Evolutionary conservation across 257 asterid species (phyloP).

Genomic region (Capsicum baccatum): DNA sequence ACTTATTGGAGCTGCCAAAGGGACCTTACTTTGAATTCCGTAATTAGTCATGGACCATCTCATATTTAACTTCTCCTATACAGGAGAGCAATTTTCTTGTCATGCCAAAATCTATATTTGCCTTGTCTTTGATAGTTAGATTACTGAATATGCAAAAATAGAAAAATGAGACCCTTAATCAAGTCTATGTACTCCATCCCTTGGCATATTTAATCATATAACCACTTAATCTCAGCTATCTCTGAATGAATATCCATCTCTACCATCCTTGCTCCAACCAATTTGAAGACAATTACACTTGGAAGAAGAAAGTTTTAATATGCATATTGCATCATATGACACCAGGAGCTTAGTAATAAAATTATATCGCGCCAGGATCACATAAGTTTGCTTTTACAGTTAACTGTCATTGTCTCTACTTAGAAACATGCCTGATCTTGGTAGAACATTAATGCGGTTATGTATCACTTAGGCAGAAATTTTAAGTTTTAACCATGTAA

Average conservation of each 20-base stretch:
- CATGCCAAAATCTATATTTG: background rate
- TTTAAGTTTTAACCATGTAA: background rate
- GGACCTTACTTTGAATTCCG: background rate
- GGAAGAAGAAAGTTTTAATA: background rate
- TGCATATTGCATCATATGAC: background rate
- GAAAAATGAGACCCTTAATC: slow-evolving; percentile 9
- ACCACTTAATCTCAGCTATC: background rate
- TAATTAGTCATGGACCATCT: background rate
- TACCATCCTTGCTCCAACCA: background rate
- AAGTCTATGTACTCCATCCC: background rate
- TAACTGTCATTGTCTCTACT: background rate
- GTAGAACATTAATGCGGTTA: background rate
- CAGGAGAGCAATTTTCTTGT: background rate
- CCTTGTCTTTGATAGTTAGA: background rate
- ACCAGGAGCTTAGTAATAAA: background rate
- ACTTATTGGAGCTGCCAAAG: background rate
- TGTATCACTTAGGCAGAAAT: background rate
- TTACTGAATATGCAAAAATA: background rate
- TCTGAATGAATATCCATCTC: background rate
- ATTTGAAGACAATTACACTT: background rate
- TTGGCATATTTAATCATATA: background rate
- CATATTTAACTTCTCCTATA: background rate
- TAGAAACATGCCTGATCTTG: background rate
- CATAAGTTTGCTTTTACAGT: background rate
- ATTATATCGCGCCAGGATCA: background rate